phyloP scores from a whole-genome alignment of 2,329 filamentous ascomycete species.

The Emmonsiellopsis sp. region DNA sequence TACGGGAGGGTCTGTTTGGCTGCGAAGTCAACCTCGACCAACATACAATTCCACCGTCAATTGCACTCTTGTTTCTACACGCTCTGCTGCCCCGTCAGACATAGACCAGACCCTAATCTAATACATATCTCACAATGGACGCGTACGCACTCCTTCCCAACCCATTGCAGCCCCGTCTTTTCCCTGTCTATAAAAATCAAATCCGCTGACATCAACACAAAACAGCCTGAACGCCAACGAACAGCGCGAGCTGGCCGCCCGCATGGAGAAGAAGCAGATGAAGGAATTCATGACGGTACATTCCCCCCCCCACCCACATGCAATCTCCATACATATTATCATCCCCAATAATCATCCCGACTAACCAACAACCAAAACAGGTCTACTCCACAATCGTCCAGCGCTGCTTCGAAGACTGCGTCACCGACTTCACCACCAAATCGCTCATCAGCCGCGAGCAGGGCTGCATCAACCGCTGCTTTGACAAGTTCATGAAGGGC shows the following conservation, averaged over 20 bases:
- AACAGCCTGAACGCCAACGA: constrained; percentile 63
- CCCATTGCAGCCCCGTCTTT: background rate
- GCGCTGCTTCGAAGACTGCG: constrained; percentile 86
- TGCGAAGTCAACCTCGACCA: too few species aligned
- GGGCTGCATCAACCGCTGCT: constrained; percentile 86
- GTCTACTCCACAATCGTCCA: constrained; percentile 55
- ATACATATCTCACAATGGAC: constrained; percentile 23
- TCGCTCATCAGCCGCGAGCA: constrained; percentile 79
- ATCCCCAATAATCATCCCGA: background rate
- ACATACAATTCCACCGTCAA: too few species aligned
- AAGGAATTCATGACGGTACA: constrained; percentile 97
- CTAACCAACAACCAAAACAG: constrained; percentile 25
- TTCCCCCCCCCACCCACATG: constrained; percentile 22
- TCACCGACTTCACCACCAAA: constrained; percentile 98
- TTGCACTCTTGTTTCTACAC: too few species aligned
- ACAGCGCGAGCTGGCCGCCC: constrained; percentile 84
- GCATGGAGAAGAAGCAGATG: constrained; percentile 97
- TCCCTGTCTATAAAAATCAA: background rate
- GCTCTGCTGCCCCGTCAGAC: too few species aligned
- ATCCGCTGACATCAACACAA: background rate
- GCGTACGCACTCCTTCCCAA: constrained; percentile 17
- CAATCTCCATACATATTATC: background rate
- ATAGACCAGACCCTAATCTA: too few species aligned
- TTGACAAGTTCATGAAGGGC: constrained; percentile 91
- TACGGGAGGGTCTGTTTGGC: too few species aligned